Percentiles rank a stretch among this genome's conserved stretches.
phyloP scores from a whole-genome alignment of 768 basidiomycete genomes.

The Tricholomella constricta region DNA sequence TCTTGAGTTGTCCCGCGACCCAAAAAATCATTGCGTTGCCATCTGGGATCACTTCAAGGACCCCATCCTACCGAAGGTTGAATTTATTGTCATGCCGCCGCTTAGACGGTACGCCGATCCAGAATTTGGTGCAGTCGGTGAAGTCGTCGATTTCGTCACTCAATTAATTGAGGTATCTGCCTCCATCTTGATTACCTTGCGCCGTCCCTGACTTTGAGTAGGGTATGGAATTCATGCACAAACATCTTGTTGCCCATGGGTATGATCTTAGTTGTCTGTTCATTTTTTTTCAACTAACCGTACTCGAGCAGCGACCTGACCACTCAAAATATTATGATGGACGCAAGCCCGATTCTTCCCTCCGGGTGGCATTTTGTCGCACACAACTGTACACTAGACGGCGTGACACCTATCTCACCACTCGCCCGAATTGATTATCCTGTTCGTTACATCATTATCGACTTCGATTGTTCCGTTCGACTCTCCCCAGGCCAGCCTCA shows the following conservation, averaged over 20 bases:
- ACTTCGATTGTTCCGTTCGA: slow-evolving; percentile 28
- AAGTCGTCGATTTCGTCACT: too few species aligned
- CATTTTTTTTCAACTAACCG: background rate
- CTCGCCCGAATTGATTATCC: too few species aligned
- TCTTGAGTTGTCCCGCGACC: slow-evolving; percentile 3
- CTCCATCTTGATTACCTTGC: too few species aligned
- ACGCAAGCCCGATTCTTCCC: slow-evolving; percentile 31
- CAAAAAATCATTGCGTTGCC: slow-evolving; percentile 13
- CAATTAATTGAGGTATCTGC: too few species aligned
- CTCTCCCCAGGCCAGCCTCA: slow-evolving; percentile 22
- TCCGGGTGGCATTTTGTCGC: too few species aligned
- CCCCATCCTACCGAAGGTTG: slow-evolving; percentile 10
- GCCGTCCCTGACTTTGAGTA: slow-evolving; percentile 4
- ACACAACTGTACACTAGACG: slow-evolving; percentile 31
- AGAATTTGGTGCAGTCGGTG: too few species aligned
- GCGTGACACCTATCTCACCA: slow-evolving; percentile 23
- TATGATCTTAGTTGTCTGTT: slow-evolving; percentile 7
- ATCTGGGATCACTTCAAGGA: slow-evolving; percentile 23
- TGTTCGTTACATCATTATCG: too few species aligned
- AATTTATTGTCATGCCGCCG: slow-evolving; percentile 36
- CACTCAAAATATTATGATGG: too few species aligned
- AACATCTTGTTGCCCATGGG: too few species aligned
- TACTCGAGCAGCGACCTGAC: slow-evolving; percentile 27
- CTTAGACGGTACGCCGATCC: slow-evolving; percentile 38
- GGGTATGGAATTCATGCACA: slow-evolving; percentile 34